These are phyloP conservation scores for Boletus rubropictus DNA, from an alignment of 768 basidiomycete genomes.

Conservation along the genomic window DNA sequence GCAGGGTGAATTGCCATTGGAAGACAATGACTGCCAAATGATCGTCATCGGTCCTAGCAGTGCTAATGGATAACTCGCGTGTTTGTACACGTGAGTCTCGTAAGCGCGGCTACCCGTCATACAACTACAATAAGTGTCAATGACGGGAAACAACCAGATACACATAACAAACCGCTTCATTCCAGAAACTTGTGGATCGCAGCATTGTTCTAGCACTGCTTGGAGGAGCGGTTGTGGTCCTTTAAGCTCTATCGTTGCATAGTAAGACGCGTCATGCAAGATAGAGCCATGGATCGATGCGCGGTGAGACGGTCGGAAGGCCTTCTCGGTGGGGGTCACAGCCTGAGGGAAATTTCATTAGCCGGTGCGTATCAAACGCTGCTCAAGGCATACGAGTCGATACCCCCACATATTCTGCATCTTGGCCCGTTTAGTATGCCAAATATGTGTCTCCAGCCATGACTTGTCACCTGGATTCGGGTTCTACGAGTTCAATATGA, in stretches of 20 bases:
- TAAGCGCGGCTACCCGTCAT: conserved; percentile 58
- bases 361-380: no score
- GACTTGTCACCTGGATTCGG: conserved; percentile 61
- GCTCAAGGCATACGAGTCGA: conserved; percentile 52
- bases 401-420: conserved; percentile 95
- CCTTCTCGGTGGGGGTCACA: conserved; percentile 82
- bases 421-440: conserved; percentile 95
- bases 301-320: conserved; percentile 86
- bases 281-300: conserved; percentile 82
- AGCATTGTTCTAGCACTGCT: conserved; percentile 46
- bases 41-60: conserved; percentile 67
- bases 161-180: conserved; percentile 46
- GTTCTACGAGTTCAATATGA: neutral
- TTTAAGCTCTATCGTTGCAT: conserved; percentile 64
- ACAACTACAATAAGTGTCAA: conserved; percentile 40
- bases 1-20: neutral
- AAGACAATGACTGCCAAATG: conserved; percentile 56
- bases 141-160: neutral
- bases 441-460: conserved; percentile 96
- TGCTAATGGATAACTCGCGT: conserved; percentile 57
- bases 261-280: conserved; percentile 87
- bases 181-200: conserved; percentile 63
- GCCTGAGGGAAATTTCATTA: conserved; percentile 42
- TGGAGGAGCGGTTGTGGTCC: conserved; percentile 56
- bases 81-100: conserved; percentile 63